A percentile compares a stretch with the other conserved stretches of the same genome.
Conservation (phyloP, 495 filamentous ascomycete species). For the Bombardia bombarda region DNA sequence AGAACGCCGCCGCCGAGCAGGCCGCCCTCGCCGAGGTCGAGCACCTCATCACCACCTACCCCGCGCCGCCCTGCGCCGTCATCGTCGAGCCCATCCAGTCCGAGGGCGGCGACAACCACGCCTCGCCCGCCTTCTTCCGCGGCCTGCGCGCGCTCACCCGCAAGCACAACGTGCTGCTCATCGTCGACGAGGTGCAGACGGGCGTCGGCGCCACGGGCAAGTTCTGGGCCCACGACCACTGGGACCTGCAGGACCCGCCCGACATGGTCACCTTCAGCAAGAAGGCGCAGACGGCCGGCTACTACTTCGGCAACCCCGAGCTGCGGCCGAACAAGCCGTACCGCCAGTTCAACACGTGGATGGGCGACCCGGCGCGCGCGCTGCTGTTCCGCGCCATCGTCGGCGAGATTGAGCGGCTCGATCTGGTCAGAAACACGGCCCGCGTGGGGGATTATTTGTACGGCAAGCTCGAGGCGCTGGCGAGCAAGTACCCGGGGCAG, state of each 20-base stretch:
- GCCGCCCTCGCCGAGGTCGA: slow-evolving; percentile 86
- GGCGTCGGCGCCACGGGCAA: slow-evolving; percentile 92
- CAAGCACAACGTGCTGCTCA: slow-evolving; percentile 80
- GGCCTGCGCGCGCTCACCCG: slow-evolving; percentile 80
- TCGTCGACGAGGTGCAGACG: slow-evolving; percentile 98
- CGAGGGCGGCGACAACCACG: slow-evolving; percentile 98
- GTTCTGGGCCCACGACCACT: slow-evolving; percentile 99
- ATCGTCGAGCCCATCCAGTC: slow-evolving; percentile 96
- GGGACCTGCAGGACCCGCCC: slow-evolving; percentile 74
- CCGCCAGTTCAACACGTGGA: slow-evolving; percentile 99
- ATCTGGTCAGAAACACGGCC: slow-evolving; percentile 76
- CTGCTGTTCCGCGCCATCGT: slow-evolving; percentile 91
- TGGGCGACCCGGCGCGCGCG: slow-evolving; percentile 90
- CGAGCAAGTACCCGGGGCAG: slow-evolving; percentile 69
- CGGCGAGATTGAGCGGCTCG: slow-evolving; percentile 73
- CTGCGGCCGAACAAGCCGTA: slow-evolving; percentile 98
- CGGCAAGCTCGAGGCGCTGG: slow-evolving; percentile 57
- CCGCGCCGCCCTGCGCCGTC: slow-evolving; percentile 81
- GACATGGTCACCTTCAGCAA: slow-evolving; percentile 99
- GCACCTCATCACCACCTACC: slow-evolving; percentile 73
- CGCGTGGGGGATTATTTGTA: slow-evolving; percentile 79
- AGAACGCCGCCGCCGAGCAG: slow-evolving; percentile 77
- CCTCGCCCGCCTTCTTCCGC: slow-evolving; percentile 84
- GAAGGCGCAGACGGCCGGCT: slow-evolving; percentile 97
- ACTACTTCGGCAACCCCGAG: slow-evolving; percentile 84